phyloP scores from a whole-genome alignment of 495 filamentous ascomycete genomes.

The Bacidia rubella region DNA sequence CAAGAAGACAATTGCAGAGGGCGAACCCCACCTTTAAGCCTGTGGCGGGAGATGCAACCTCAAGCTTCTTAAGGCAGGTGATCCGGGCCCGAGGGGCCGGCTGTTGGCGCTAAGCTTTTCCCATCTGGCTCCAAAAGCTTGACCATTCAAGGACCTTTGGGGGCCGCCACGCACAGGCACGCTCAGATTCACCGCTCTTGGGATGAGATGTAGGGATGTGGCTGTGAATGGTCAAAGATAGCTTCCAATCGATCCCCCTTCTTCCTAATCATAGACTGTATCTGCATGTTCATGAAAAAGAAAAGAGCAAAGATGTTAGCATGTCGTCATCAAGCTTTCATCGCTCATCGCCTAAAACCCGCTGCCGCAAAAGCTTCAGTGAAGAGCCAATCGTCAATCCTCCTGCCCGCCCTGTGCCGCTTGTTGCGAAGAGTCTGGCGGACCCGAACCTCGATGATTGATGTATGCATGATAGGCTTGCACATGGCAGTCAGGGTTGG shows the following conservation, averaged over 20 bases:
- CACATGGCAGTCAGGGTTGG: too few species aligned
- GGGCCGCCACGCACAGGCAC: too few species aligned
- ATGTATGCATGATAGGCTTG: too few species aligned
- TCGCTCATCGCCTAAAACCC: neutral
- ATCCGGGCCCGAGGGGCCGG: neutral
- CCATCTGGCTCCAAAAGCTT: neutral
- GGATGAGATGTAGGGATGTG: too few species aligned
- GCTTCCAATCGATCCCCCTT: too few species aligned
- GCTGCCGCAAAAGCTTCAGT: neutral
- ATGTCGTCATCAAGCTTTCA: neutral
- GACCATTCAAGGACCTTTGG: too few species aligned
- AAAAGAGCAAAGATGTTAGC: neutral
- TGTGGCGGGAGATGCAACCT: neutral
- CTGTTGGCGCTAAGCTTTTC: neutral
- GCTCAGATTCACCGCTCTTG: too few species aligned
- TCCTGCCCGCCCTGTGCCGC: neutral
- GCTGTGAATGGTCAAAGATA: too few species aligned
- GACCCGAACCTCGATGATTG: too few species aligned
- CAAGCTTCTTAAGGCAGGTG: neutral
- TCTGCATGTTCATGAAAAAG: too few species aligned
- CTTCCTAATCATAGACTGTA: too few species aligned
- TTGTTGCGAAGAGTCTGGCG: too few species aligned
- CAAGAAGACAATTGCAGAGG: neutral
- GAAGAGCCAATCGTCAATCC: neutral
- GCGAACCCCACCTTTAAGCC: neutral